phyloP scores from a whole-genome alignment of 75 land plant genomes.

The Picea glauca region DNA sequence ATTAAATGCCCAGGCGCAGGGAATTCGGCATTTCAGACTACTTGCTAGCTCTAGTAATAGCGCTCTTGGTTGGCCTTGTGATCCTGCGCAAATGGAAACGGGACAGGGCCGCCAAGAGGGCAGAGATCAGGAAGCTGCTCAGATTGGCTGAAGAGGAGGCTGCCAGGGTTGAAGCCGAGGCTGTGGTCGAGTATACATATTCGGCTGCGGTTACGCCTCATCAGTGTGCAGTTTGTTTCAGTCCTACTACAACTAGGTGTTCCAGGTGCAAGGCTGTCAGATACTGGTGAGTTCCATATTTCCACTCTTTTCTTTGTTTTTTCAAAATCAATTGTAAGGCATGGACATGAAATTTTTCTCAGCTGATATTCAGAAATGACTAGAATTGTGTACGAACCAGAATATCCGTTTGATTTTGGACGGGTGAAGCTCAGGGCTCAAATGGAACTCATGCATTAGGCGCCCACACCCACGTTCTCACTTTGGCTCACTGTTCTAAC shows the following conservation, averaged over 20 bases:
- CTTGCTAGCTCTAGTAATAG: slow-evolving; percentile 28
- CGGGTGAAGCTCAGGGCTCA: too few relatives aligned
- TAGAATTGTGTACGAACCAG: background rate
- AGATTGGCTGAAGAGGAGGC: slow-evolving; percentile 50
- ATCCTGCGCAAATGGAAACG: slow-evolving; percentile 43
- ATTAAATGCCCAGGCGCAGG: slow-evolving; percentile 42
- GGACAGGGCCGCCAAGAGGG: slow-evolving; percentile 21
- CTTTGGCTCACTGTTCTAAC: too few relatives aligned
- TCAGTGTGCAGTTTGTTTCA: slow-evolving; percentile 58
- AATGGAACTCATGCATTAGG: too few relatives aligned
- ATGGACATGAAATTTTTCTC: background rate
- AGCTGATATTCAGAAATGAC: background rate
- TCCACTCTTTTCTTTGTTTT: too few relatives aligned
- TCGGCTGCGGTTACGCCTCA: background rate
- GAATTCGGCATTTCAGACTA: slow-evolving; percentile 45
- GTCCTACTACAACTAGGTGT: slow-evolving; percentile 65
- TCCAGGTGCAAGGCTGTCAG: slow-evolving; percentile 74
- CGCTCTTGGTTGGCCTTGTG: slow-evolving; percentile 20
- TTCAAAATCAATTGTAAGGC: too few relatives aligned
- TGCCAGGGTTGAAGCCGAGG: slow-evolving; percentile 41
- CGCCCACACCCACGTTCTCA: too few relatives aligned
- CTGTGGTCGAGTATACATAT: slow-evolving; percentile 14
- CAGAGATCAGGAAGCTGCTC: slow-evolving; percentile 48
- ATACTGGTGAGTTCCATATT: slow-evolving; percentile 59
- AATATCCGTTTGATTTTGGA: background rate